Base-by-base conservation (phyloP, 1,284 basidiomycete species). In the Schizopora paradoxa region DNA sequence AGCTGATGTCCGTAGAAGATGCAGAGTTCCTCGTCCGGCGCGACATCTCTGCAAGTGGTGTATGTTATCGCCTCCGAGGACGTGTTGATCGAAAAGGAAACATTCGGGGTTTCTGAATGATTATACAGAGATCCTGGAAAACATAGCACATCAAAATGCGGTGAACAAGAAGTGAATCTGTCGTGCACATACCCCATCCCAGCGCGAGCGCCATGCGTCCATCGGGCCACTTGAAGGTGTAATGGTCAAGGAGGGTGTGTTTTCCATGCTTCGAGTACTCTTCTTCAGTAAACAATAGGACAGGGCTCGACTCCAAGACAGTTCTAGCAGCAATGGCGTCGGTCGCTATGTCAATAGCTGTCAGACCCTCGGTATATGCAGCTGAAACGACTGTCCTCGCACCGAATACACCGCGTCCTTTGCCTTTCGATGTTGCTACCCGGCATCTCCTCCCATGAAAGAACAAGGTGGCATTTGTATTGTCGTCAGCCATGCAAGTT, bases 181-280 rank as follows among this genome's bases (percentile, higher is more conserved):
- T 14, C 34, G 42, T 16, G 13, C 2, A 62, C 73, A 53, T 58
- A 91, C 91, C 92, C 22, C 95, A 70, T 1, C 93, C 93, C 0
- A 95, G 64, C 0, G 89, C 87, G 1, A 98, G 72, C 0, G 88
- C 93, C 87, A 91, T 91, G 2, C 79, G 76, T 0, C 85, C 85
- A 52, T 79, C 76, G 38, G 69, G 66, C 86, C 91, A 96, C 34
- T 78, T 82, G 59, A 94, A 94, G 0, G 89, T 83, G 60, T 94
- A 94, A 41, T 86, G 81, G 54, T 93, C 86, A 11, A 95, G 66
- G 0, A 86, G 65, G 0, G 88, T 94, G 55, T 84, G 69, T 53
- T 65, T 73, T 45, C 82, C 86, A 58, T 86, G 73, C 5, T 65
- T 57, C 36, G 78, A 72, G 60, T 92, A 92, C 63, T 92, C 89